Conservation (phyloP, 2,329 filamentous ascomycete genomes). For the Verticillium longisporum region DNA sequence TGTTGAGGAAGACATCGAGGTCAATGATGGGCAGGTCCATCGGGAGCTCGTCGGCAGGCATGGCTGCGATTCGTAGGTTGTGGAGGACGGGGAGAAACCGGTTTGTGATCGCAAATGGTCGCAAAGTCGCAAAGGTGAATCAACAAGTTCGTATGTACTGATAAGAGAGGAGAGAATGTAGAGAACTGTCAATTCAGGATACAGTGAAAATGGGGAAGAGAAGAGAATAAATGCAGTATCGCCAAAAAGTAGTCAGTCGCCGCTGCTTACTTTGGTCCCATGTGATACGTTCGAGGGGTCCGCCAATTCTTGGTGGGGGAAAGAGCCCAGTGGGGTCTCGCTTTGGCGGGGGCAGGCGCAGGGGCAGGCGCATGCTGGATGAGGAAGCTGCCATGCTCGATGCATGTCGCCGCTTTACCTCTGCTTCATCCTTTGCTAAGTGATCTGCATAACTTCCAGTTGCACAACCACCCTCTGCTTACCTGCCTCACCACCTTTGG, state of each 20-base stretch:
- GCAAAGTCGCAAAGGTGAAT: too few relatives aligned
- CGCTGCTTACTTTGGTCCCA: background rate
- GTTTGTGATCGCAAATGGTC: too few relatives aligned
- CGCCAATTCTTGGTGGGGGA: background rate
- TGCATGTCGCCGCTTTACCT: background rate
- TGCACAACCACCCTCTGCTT: too few relatives aligned
- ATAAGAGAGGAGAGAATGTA: background rate
- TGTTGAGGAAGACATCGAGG: constrained; percentile 48
- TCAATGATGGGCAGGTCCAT: constrained; percentile 57
- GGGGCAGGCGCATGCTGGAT: background rate
- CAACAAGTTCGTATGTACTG: background rate
- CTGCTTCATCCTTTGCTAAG: too few relatives aligned
- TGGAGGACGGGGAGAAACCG: background rate
- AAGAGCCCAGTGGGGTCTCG: background rate
- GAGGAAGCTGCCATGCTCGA: background rate
- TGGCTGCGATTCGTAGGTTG: constrained; percentile 13
- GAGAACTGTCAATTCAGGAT: background rate
- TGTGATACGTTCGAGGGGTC: background rate
- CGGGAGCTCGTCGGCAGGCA: constrained; percentile 15
- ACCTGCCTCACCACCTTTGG: too few relatives aligned
- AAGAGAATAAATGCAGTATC: background rate
- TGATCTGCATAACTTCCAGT: too few relatives aligned
- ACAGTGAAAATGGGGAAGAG: background rate
- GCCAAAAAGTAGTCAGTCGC: background rate
- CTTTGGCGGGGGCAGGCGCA: background rate